A percentile compares a stretch with the other conserved stretches of the same genome.
These are phyloP conservation scores for Zea luxurians DNA, from an alignment of 176 grass and related monocot species.

Conservation along the genomic window DNA sequence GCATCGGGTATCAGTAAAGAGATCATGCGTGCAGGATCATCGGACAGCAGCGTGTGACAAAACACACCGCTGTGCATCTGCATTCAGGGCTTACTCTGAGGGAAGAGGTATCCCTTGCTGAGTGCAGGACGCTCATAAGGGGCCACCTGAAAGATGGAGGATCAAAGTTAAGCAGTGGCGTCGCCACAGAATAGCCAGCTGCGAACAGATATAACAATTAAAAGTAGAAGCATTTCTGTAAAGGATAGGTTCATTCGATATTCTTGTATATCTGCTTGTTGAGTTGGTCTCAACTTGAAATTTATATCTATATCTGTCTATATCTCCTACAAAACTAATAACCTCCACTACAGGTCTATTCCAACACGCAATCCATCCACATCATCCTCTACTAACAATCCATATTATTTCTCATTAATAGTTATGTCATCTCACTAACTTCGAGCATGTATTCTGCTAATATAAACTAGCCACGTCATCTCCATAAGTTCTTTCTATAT, in stretches of 20 bases:
- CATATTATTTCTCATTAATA: too few species aligned
- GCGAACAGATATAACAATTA: not conserved
- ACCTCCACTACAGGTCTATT: too few species aligned
- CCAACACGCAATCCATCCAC: too few species aligned
- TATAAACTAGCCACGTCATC: too few species aligned
- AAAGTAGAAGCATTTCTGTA: not conserved
- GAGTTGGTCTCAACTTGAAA: not conserved
- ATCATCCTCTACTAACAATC: too few species aligned
- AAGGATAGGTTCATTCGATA: not conserved
- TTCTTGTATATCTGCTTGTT: not conserved
- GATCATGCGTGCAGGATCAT: not conserved
- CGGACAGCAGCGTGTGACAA: not conserved
- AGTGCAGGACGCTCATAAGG: constrained; percentile 96
- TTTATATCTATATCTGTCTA: too few species aligned
- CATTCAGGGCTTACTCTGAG: constrained; percentile 53
- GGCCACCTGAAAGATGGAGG: constrained; percentile 61
- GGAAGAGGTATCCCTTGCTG: constrained; percentile 98
- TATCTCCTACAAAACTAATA: too few species aligned
- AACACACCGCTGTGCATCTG: not conserved
- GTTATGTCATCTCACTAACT: too few species aligned
- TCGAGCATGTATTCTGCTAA: too few species aligned
- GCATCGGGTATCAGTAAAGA: constrained; percentile 12
- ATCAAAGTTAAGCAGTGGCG: constrained; percentile 13
- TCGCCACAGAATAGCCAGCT: not conserved
- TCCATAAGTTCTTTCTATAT: too few species aligned